Evolutionary conservation across 2,329 filamentous ascomycete genomes (phyloP).

Genomic region (Arthrinium puccinioides): DNA sequence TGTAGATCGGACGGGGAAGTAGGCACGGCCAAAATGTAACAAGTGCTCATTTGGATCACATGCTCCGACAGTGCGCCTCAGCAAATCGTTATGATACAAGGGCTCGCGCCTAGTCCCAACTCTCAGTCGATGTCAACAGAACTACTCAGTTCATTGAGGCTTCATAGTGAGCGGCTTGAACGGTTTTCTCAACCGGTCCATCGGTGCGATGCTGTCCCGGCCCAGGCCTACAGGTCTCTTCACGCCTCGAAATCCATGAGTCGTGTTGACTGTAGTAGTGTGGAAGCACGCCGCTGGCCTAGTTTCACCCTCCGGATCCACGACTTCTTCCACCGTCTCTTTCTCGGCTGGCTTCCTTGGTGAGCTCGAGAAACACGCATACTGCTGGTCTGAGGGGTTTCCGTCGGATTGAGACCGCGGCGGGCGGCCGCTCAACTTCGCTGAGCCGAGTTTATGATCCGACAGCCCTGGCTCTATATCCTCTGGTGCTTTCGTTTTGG

Average conservation of each 20-base stretch:
- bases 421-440: constrained; percentile 27
- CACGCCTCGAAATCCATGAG: constrained; percentile 24
- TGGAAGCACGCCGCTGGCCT: constrained; percentile 41
- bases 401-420: constrained; percentile 17
- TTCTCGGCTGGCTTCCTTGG: constrained; percentile 26
- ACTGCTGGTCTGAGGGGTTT: constrained; percentile 28
- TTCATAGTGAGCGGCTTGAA: constrained; percentile 52
- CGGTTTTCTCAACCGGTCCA: constrained; percentile 45
- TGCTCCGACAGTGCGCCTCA: too few relatives aligned
- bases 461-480: constrained; percentile 24
- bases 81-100: too few relatives aligned
- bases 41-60: too few relatives aligned
- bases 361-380: constrained; percentile 53
- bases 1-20: too few relatives aligned
- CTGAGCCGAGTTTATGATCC: constrained; percentile 32
- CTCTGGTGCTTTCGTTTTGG: constrained; percentile 6
- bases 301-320: constrained; percentile 23
- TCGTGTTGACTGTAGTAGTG: constrained; percentile 39
- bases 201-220: constrained; percentile 35
- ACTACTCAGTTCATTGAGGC: constrained; percentile 20
- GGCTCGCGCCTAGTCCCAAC: too few relatives aligned
- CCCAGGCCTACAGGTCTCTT: constrained; percentile 36
- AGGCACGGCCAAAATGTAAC: too few relatives aligned
- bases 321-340: constrained; percentile 16
- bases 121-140: too few relatives aligned